phyloP scores from a whole-genome alignment of 108 stramenopile species.

The Aurantiochytrium sp. region DNA sequence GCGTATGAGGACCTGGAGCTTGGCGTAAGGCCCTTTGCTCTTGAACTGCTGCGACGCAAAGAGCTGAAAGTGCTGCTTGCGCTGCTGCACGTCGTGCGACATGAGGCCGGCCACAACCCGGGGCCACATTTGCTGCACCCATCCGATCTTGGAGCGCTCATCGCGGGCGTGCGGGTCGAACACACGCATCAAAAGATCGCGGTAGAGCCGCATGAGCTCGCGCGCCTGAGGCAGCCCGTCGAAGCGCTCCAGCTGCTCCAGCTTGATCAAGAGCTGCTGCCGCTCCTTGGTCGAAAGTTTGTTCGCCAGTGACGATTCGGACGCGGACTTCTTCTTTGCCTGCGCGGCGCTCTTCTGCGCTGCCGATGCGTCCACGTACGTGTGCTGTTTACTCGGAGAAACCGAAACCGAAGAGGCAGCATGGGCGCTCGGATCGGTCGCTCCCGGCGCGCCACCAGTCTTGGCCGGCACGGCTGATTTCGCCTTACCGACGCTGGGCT shows the following conservation, averaged over 20 bases:
- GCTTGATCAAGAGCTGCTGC: background rate
- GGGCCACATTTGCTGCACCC: background rate
- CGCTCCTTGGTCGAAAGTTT: background rate
- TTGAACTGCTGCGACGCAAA: background rate
- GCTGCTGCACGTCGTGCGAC: background rate
- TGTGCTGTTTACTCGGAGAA: no score
- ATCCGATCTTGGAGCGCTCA: background rate
- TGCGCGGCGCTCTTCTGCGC: background rate
- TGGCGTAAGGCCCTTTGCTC: background rate
- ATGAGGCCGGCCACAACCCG: background rate
- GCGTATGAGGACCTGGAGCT: background rate
- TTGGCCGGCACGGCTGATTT: no score
- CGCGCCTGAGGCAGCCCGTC: background rate
- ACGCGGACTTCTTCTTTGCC: background rate
- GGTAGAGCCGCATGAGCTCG: background rate
- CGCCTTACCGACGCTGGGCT: no score
- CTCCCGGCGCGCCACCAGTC: no score
- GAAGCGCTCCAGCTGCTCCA: constrained; percentile 18
- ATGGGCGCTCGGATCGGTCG: no score
- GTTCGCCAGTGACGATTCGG: background rate
- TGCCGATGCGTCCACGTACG: background rate
- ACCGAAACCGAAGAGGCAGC: no score
- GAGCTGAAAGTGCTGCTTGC: background rate
- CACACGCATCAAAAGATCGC: background rate
- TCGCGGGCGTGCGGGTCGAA: background rate